A percentile compares a stretch with the other conserved stretches of the same genome.
These are phyloP conservation scores for Solanum piurae DNA, from an alignment of 257 asterid genomes.

Conservation along the genomic window DNA sequence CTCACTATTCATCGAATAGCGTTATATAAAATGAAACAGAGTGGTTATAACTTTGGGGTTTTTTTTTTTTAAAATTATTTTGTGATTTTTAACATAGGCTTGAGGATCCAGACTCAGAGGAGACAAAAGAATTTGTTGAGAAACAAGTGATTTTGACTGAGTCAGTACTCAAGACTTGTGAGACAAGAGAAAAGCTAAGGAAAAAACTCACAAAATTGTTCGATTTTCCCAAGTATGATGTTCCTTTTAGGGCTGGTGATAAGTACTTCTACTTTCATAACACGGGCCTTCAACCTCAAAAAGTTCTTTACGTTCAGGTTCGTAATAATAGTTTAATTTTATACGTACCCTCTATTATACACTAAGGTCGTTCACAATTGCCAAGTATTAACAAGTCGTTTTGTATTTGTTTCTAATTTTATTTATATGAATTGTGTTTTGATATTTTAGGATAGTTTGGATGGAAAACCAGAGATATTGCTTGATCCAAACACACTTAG, in stretches of 20 bases:
- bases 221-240: constrained; percentile 68
- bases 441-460: constrained; percentile 54
- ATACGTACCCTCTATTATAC: not conserved
- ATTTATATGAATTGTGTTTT: not conserved
- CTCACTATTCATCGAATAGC: not conserved
- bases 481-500: constrained; percentile 87
- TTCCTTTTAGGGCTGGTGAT: constrained; percentile 82
- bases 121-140: constrained; percentile 77
- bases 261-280: constrained; percentile 83
- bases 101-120: constrained; percentile 91
- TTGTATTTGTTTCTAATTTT: not conserved
- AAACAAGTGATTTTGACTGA: constrained; percentile 65
- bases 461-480: constrained; percentile 63
- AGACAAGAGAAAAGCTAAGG: constrained; percentile 57
- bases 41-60: not conserved
- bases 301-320: constrained; percentile 82
- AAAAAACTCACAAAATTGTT: constrained; percentile 50
- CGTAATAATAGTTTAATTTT: not conserved
- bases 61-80: not conserved
- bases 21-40: not conserved
- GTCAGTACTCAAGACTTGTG: constrained; percentile 62
- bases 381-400: not conserved
- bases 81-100: constrained; percentile 45
- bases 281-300: constrained; percentile 89
- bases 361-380: not conserved